Percentiles rank a stretch among this genome's conserved stretches.
Conservation (phyloP, 2,329 filamentous ascomycete species). For the Tolypocladium guangdongense region DNA sequence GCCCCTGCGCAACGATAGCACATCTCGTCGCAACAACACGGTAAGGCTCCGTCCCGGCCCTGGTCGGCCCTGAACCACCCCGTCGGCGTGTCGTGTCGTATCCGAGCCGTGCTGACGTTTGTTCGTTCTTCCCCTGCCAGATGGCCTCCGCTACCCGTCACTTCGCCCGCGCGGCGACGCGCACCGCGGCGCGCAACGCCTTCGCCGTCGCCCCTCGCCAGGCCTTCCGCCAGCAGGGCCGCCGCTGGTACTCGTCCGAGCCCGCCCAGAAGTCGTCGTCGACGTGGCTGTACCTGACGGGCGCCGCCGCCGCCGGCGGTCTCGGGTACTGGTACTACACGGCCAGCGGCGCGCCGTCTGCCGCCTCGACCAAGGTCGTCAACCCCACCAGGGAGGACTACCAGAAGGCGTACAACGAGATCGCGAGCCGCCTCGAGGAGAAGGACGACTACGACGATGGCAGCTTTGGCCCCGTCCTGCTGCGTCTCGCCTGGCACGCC, state of each 20-base stretch:
- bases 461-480: constrained; percentile 83
- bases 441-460: constrained; percentile 95
- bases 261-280: constrained; percentile 40
- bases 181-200: constrained; percentile 43
- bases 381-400: constrained; percentile 76
- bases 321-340: constrained; percentile 57
- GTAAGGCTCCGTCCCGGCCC: not conserved
- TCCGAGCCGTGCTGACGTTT: constrained; percentile 4
- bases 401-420: constrained; percentile 86
- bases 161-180: constrained; percentile 47
- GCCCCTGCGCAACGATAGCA: not conserved
- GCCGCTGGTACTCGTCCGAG: constrained; percentile 71
- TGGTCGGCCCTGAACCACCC: too few species aligned
- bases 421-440: constrained; percentile 71
- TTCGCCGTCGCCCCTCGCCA: constrained; percentile 51
- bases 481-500: constrained; percentile 89
- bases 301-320: constrained; percentile 47
- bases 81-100: not conserved
- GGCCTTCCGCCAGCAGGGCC: constrained; percentile 62
- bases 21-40: not conserved
- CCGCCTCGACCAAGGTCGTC: constrained; percentile 47
- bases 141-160: constrained; percentile 38
- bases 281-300: constrained; percentile 45
- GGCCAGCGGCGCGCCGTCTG: constrained; percentile 37
- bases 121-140: constrained; percentile 6